These are phyloP conservation scores for Cicer arietinum DNA, from an alignment of 306 rosid genomes.

Conservation along the genomic window DNA sequence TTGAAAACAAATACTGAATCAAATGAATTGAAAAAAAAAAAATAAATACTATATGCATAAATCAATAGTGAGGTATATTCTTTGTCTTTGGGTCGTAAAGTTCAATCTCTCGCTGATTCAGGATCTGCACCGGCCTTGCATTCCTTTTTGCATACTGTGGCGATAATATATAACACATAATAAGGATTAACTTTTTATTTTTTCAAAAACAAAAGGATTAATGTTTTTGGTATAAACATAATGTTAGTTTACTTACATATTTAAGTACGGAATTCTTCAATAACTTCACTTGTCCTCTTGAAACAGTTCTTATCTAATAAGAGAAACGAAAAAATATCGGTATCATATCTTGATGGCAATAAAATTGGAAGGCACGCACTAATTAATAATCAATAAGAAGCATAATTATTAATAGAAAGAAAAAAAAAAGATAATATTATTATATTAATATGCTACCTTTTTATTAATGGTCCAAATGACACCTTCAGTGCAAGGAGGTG, in stretches of 20 bases:
- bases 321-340: not conserved
- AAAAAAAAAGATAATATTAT: not conserved
- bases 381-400: not conserved
- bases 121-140: conserved; percentile 54
- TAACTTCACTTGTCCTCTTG: conserved; percentile 55
- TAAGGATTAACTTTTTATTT: not conserved
- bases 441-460: conserved; percentile 45
- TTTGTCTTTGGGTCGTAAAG: conserved; percentile 38
- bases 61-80: conserved; percentile 24
- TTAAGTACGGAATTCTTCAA: conserved; percentile 52
- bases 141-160: conserved; percentile 51
- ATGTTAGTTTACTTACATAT: conserved; percentile 49
- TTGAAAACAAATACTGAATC: not conserved
- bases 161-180: not conserved
- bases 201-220: too few species aligned
- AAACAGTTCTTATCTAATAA: conserved; percentile 59
- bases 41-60: not conserved
- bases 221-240: too few species aligned
- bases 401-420: not conserved
- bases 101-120: conserved; percentile 41
- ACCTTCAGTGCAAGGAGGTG: conserved; percentile 79
- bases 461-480: conserved; percentile 66
- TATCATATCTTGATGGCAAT: too few species aligned
- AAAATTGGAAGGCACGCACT: not conserved
- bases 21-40: not conserved